phyloP scores from a whole-genome alignment of 805 yeast genomes.

The Ogataea methylovora region DNA sequence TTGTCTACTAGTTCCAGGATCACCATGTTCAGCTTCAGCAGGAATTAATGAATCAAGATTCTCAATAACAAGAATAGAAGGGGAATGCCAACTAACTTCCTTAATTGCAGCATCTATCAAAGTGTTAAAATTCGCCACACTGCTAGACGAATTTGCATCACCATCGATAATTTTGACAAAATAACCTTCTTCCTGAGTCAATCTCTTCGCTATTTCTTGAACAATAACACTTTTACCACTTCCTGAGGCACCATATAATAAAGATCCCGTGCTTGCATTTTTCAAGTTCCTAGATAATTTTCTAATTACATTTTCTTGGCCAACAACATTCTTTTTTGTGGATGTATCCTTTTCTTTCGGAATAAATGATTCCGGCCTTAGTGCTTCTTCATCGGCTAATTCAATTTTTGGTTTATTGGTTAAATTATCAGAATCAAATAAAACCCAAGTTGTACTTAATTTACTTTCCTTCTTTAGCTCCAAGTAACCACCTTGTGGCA shows the following conservation, averaged over 20 bases:
- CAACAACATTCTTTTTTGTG: constrained; percentile 34
- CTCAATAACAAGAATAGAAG: constrained; percentile 68
- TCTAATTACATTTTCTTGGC: constrained; percentile 41
- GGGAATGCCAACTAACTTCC: constrained; percentile 58
- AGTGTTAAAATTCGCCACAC: constrained; percentile 35
- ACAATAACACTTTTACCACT: constrained; percentile 69
- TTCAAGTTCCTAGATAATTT: constrained; percentile 32
- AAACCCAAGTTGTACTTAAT: constrained; percentile 17
- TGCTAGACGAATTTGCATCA: constrained; percentile 34
- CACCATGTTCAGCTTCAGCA: constrained; percentile 51
- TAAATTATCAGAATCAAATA: constrained; percentile 11
- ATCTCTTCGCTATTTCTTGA: constrained; percentile 29
- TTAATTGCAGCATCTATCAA: constrained; percentile 42
- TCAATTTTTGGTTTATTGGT: constrained; percentile 28
- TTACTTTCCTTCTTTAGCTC: constrained; percentile 31
- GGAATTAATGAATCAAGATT: constrained; percentile 69
- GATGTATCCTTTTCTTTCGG: constrained; percentile 4
- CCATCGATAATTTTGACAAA: constrained; percentile 44
- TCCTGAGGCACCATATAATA: constrained; percentile 71
- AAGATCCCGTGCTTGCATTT: constrained; percentile 42
- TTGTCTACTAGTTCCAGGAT: constrained; percentile 55
- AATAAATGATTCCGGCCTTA: constrained; percentile 36
- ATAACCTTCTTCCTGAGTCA: constrained; percentile 35
- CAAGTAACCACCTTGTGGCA: constrained; percentile 57
- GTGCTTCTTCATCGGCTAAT: constrained; percentile 41